Conservation (phyloP, 2,329 filamentous ascomycete species). For the Colletotrichum sp. region DNA sequence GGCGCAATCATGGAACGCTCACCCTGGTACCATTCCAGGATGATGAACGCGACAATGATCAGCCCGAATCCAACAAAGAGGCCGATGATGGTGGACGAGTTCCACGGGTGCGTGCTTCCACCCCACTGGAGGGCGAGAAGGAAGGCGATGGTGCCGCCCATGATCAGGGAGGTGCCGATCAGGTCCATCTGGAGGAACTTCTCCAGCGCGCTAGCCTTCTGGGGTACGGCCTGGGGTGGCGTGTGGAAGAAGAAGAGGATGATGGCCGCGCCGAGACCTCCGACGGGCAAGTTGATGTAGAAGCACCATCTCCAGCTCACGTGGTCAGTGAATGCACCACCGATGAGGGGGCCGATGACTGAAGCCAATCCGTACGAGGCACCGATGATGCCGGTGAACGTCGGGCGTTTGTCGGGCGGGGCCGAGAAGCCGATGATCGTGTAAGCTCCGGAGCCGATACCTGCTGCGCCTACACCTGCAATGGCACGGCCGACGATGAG, state of each 20-base stretch:
- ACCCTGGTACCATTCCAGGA: slow-evolving; percentile 45
- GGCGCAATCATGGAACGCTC: slow-evolving; percentile 49
- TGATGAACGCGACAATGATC: slow-evolving; percentile 37
- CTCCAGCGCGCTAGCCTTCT: slow-evolving; percentile 40
- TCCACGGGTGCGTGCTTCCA: slow-evolving; percentile 49
- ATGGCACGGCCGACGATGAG: slow-evolving; percentile 59
- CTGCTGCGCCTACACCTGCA: slow-evolving; percentile 51
- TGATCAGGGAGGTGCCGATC: slow-evolving; percentile 47
- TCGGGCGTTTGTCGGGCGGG: slow-evolving; percentile 37
- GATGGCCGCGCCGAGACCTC: slow-evolving; percentile 36
- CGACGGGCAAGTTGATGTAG: slow-evolving; percentile 42
- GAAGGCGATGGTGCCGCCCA: slow-evolving; percentile 47
- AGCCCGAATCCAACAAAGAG: slow-evolving; percentile 44
- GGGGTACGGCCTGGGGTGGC: slow-evolving; percentile 41
- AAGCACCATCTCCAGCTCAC: slow-evolving; percentile 45
- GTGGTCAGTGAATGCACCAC: slow-evolving; percentile 41
- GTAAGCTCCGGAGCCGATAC: slow-evolving; percentile 50
- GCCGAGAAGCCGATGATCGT: slow-evolving; percentile 54
- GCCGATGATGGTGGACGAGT: slow-evolving; percentile 43
- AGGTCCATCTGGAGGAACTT: slow-evolving; percentile 56
- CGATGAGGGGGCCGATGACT: slow-evolving; percentile 40
- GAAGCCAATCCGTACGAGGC: slow-evolving; percentile 39
- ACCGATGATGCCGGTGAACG: slow-evolving; percentile 42
- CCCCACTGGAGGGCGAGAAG: slow-evolving; percentile 55
- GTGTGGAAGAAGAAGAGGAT: slow-evolving; percentile 48